Conservation (phyloP, 768 basidiomycete species). For the Exsudoporus frostii region DNA sequence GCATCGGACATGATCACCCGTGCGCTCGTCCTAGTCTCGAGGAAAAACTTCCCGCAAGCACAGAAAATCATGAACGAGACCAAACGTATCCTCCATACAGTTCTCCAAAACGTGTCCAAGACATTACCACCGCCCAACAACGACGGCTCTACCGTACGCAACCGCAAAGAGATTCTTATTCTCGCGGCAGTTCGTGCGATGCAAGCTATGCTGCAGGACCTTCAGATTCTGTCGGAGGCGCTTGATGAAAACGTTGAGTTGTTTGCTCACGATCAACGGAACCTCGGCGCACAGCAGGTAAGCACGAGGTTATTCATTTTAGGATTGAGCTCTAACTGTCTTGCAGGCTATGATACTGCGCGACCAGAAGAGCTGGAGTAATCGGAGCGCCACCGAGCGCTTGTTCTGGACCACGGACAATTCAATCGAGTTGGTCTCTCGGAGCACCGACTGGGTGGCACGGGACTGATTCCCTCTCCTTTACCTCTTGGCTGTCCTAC, state of each 20-base stretch:
- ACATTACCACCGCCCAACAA: slow-evolving; percentile 56
- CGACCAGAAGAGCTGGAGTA: slow-evolving; percentile 95
- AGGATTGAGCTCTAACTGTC: background rate
- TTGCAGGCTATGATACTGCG: slow-evolving; percentile 89
- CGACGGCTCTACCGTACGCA: slow-evolving; percentile 51
- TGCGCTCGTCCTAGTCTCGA: slow-evolving; percentile 84
- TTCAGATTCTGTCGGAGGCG: slow-evolving; percentile 83
- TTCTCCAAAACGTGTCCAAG: slow-evolving; percentile 80
- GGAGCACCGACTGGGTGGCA: slow-evolving; percentile 84
- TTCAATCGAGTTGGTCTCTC: slow-evolving; percentile 80
- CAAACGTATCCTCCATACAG: slow-evolving; percentile 87
- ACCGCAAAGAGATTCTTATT: slow-evolving; percentile 75
- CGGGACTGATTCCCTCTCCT: slow-evolving; percentile 47
- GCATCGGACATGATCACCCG: slow-evolving; percentile 98
- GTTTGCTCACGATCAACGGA: slow-evolving; percentile 92
- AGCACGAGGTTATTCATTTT: slow-evolving; percentile 10
- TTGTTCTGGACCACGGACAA: slow-evolving; percentile 93
- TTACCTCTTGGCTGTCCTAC: slow-evolving; percentile 1
- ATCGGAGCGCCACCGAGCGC: slow-evolving; percentile 84
- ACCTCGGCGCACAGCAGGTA: slow-evolving; percentile 97
- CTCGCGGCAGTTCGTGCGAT: slow-evolving; percentile 74
- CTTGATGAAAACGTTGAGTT: slow-evolving; percentile 86
- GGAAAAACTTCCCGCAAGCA: slow-evolving; percentile 88
- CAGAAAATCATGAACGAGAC: slow-evolving; percentile 89
- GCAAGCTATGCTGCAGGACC: slow-evolving; percentile 81